These are phyloP conservation scores for Phlebopus sp. DNA, from an alignment of 1,284 basidiomycete genomes.

Conservation along the genomic window DNA sequence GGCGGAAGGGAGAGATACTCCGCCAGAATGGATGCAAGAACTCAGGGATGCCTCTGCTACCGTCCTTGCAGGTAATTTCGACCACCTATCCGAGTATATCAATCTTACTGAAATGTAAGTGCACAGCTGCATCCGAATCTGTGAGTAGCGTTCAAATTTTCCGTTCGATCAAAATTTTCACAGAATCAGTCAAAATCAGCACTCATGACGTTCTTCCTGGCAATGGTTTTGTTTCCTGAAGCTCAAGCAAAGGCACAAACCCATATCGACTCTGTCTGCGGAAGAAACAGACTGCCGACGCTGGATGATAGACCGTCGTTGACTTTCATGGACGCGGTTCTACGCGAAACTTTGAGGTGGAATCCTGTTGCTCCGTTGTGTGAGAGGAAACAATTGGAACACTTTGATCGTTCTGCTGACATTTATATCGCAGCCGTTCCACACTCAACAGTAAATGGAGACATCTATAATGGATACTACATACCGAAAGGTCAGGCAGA, in stretches of 20 bases:
- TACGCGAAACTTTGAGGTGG: constrained; percentile 23
- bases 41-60: no score
- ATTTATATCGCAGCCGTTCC: no score
- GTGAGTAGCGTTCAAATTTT: constrained; percentile 3
- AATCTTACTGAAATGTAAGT: no score
- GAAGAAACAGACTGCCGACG: constrained; percentile 18
- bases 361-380: no score
- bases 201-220: constrained; percentile 27
- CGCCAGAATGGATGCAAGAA: no score
- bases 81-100: no score
- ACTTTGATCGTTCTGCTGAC: no score
- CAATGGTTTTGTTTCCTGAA: constrained; percentile 33
- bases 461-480: no score
- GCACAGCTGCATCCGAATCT: neutral
- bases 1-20: no score
- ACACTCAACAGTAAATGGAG: no score
- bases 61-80: no score
- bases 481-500: constrained; percentile 21
- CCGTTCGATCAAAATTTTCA: constrained; percentile 2
- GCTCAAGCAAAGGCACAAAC: constrained; percentile 28
- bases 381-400: no score
- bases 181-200: constrained; percentile 22
- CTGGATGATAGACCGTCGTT: constrained; percentile 26
- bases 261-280: constrained; percentile 29
- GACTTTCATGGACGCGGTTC: constrained; percentile 31